Percentiles rank a stretch among this genome's conserved stretches.
These are phyloP conservation scores for Paraconiothyrium sp. DNA, from an alignment of 2,329 filamentous ascomycete genomes.

Conservation along the genomic window DNA sequence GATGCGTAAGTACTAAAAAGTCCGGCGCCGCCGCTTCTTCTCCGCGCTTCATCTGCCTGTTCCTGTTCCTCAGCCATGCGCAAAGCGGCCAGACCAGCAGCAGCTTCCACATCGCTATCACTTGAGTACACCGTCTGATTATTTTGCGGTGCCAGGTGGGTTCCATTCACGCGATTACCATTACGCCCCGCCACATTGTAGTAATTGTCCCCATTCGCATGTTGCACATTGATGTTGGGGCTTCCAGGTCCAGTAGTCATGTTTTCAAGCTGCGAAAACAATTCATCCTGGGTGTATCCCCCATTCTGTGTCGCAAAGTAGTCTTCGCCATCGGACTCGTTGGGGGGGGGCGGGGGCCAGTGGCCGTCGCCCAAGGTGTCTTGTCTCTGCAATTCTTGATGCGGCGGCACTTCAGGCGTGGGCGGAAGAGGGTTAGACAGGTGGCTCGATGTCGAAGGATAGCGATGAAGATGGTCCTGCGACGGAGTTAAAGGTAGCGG, in stretches of 20 bases:
- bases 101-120: slow-evolving; percentile 87
- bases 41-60: slow-evolving; percentile 65
- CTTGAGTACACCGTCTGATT: slow-evolving; percentile 46
- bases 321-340: slow-evolving; percentile 56
- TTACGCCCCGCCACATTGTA: slow-evolving; percentile 38
- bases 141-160: slow-evolving; percentile 53
- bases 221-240: slow-evolving; percentile 50
- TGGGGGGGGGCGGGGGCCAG: slow-evolving; percentile 67
- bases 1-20: slow-evolving; percentile 61
- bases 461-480: slow-evolving; percentile 40
- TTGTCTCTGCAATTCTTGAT: slow-evolving; percentile 59
- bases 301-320: slow-evolving; percentile 50
- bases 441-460: slow-evolving; percentile 42
- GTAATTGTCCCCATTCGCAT: slow-evolving; percentile 44
- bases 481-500: slow-evolving; percentile 47
- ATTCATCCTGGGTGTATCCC: slow-evolving; percentile 61
- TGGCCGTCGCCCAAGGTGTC: slow-evolving; percentile 65
- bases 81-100: slow-evolving; percentile 84
- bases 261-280: slow-evolving; percentile 66
- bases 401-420: slow-evolving; percentile 62
- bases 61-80: slow-evolving; percentile 83
- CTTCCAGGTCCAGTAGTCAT: slow-evolving; percentile 50
- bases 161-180: slow-evolving; percentile 58
- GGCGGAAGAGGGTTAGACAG: slow-evolving; percentile 53
- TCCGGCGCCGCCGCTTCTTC: slow-evolving; percentile 65